A percentile compares a stretch with the other conserved stretches of the same genome.
phyloP scores from a whole-genome alignment of 257 asterid species.

The Solanum okadae region DNA sequence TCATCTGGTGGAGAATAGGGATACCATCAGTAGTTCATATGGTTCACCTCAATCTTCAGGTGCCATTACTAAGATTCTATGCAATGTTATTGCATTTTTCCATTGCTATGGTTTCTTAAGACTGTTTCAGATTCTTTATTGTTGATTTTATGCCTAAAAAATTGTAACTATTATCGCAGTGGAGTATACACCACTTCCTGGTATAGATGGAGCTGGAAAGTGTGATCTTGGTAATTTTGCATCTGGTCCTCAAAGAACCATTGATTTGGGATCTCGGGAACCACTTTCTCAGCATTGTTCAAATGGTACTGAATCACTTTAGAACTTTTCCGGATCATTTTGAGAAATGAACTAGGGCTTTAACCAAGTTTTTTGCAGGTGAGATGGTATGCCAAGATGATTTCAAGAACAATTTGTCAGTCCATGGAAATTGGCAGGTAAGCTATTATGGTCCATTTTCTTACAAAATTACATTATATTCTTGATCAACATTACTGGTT shows the following conservation, averaged over 20 bases:
- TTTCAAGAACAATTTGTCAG: slow-evolving; percentile 28
- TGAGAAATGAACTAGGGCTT: not conserved
- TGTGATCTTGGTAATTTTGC: slow-evolving; percentile 24
- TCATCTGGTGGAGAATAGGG: slow-evolving; percentile 9
- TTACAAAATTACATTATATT: not conserved
- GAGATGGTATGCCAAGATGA: slow-evolving; percentile 39
- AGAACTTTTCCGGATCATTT: not conserved
- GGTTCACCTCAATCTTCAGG: slow-evolving; percentile 42
- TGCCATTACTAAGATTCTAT: slow-evolving; percentile 16
- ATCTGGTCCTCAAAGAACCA: slow-evolving; percentile 27
- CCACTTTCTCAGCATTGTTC: slow-evolving; percentile 34
- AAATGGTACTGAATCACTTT: slow-evolving; percentile 28
- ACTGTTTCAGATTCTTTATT: not conserved
- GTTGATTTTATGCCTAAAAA: not conserved
- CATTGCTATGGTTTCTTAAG: not conserved
- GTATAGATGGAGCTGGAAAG: slow-evolving; percentile 18
- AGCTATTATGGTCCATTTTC: not conserved
- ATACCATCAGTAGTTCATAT: slow-evolving; percentile 43
- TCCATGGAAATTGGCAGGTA: slow-evolving; percentile 54
- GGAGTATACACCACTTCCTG: slow-evolving; percentile 31
- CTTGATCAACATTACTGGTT: not conserved
- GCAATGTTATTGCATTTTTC: slow-evolving; percentile 3
- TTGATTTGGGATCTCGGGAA: slow-evolving; percentile 48
- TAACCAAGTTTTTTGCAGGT: slow-evolving; percentile 38
- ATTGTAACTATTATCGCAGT: slow-evolving; percentile 9